Evolutionary conservation across 2,329 filamentous ascomycete species (phyloP).

Genomic region (Verticillium longisporum): DNA sequence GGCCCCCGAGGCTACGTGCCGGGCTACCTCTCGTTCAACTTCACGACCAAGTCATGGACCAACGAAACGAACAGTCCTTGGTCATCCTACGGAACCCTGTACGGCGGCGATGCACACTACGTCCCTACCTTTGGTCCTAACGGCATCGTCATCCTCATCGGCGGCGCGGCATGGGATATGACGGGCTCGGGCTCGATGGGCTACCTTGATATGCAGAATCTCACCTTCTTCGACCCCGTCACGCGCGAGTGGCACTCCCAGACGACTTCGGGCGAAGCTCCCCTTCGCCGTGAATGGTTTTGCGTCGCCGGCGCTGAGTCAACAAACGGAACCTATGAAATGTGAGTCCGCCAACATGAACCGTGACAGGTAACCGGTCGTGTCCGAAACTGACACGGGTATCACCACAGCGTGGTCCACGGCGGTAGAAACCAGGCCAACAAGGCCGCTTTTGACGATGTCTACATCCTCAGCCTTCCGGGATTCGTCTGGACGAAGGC

Average conservation of each 20-base stretch:
- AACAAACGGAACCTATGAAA: slow-evolving; percentile 26
- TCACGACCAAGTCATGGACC: slow-evolving; percentile 19
- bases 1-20: slow-evolving; percentile 13
- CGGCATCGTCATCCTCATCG: slow-evolving; percentile 25
- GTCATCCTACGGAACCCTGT: slow-evolving; percentile 18
- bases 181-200: neutral
- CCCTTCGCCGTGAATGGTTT: slow-evolving; percentile 18
- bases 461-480: slow-evolving; percentile 28
- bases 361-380: too few species aligned
- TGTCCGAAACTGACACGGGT: neutral
- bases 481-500: slow-evolving; percentile 28
- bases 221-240: slow-evolving; percentile 26
- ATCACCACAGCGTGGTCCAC: slow-evolving; percentile 24
- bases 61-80: slow-evolving; percentile 18
- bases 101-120: slow-evolving; percentile 21
- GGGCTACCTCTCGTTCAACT: slow-evolving; percentile 24
- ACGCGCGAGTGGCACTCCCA: slow-evolving; percentile 26
- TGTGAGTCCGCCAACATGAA: slow-evolving; percentile 15
- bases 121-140: slow-evolving; percentile 22
- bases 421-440: slow-evolving; percentile 20
- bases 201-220: slow-evolving; percentile 17
- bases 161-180: slow-evolving; percentile 16
- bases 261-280: slow-evolving; percentile 20
- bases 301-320: slow-evolving; percentile 25
- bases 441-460: slow-evolving; percentile 17